Evolutionary conservation across 768 basidiomycete genomes (phyloP).

Genomic region (Tulasnella sp.): DNA sequence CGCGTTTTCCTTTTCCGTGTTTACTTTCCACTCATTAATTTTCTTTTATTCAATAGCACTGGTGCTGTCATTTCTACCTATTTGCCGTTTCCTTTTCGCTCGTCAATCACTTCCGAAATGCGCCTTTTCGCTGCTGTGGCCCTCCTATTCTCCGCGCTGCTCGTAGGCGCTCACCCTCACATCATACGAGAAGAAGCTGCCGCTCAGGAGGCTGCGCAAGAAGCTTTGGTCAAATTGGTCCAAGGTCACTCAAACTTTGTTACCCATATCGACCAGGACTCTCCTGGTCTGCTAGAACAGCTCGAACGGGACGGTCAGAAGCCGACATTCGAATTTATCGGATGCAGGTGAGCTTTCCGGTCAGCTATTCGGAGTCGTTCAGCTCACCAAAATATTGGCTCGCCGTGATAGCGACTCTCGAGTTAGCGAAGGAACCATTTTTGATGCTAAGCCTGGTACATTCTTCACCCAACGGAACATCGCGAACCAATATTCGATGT

Average conservation of each 20-base stretch:
- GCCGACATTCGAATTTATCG: conserved; percentile 1
- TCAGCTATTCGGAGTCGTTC: no score
- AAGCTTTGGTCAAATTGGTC: conserved; percentile 3
- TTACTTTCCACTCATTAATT: not conserved
- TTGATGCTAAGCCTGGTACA: conserved; percentile 12
- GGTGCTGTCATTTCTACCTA: not conserved
- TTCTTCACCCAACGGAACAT: conserved; percentile 15
- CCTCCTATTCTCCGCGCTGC: not conserved
- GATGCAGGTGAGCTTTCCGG: conserved; percentile 3
- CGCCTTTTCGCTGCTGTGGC: not conserved
- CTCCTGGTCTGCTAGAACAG: conserved; percentile 1
- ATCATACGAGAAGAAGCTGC: not conserved
- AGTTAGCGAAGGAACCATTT: conserved; percentile 9
- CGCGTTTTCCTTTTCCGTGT: not conserved
- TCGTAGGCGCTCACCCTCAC: not conserved
- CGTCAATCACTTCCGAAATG: not conserved
- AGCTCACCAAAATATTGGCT: not conserved
- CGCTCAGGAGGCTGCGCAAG: not conserved
- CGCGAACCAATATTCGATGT: not conserved
- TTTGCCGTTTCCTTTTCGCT: not conserved
- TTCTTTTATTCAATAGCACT: not conserved
- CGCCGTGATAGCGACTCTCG: not conserved
- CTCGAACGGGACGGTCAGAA: conserved; percentile 10
- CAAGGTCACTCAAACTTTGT: conserved; percentile 10
- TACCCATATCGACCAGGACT: not conserved